Percentiles rank a stretch among this genome's conserved stretches.
Evolutionary conservation across 2,329 filamentous ascomycete species (phyloP).

Genomic region (Lithohypha guttulata): DNA sequence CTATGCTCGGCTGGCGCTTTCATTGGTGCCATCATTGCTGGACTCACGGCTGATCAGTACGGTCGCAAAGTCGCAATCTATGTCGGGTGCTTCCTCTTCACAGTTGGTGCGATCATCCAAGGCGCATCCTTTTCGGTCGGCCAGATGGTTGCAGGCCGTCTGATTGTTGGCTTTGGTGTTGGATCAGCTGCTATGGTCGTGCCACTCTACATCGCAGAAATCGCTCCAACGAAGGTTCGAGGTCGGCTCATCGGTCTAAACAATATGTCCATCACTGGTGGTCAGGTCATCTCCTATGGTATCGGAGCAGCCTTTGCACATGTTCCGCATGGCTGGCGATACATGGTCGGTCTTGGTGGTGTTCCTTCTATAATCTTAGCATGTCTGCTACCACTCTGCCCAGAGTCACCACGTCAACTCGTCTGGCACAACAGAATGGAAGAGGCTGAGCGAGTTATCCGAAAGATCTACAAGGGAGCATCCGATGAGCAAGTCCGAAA

Average conservation of each 20-base stretch:
- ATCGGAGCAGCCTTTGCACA: constrained; percentile 33
- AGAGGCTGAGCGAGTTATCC: constrained; percentile 29
- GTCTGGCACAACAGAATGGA: constrained; percentile 34
- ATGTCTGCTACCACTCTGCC: constrained; percentile 35
- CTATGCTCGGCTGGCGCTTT: constrained; percentile 41
- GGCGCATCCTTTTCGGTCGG: constrained; percentile 29
- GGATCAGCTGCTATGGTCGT: constrained; percentile 39
- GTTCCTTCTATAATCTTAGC: constrained; percentile 37
- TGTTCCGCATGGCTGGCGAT: constrained; percentile 38
- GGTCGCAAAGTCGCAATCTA: constrained; percentile 35
- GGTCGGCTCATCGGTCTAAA: constrained; percentile 41
- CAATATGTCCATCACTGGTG: constrained; percentile 36
- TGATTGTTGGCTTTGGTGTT: constrained; percentile 42
- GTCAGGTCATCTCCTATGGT: constrained; percentile 33
- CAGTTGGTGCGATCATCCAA: constrained; percentile 30
- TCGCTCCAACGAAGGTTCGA: constrained; percentile 40
- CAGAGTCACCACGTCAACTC: constrained; percentile 40
- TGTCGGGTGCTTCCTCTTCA: constrained; percentile 32
- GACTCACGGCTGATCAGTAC: constrained; percentile 29
- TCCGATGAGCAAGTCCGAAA: constrained; percentile 35
- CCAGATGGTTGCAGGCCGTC: constrained; percentile 36
- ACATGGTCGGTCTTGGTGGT: constrained; percentile 40
- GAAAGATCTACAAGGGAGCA: constrained; percentile 23
- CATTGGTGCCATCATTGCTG: constrained; percentile 33
- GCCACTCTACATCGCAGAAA: constrained; percentile 40